Evolutionary conservation across 148 eudicot genomes (phyloP), one percentile per base, ranked within the genome.

Genomic region (Amaranthus cruentus): DNA sequence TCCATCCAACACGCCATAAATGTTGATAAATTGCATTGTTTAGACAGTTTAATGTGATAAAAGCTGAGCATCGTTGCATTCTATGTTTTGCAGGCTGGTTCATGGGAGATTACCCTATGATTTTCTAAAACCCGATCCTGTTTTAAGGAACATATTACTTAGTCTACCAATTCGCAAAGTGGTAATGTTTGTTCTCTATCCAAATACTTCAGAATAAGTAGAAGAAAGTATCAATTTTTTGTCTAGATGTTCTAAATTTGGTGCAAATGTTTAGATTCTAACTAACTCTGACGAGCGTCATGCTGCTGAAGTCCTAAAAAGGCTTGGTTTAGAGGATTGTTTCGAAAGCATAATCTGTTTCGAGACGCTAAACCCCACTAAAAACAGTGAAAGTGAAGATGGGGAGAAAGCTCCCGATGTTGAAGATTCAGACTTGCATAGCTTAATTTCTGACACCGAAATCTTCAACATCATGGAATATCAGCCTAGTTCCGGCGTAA

Each of bases 51-150:
- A 62, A 47, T 65, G 47, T 7, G 7, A 55, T 9, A 7, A 46
- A 55, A 42, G 18, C 14, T n/a, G 2, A 21, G 21, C 51, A 47
- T 56, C 66, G 70, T 65, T 55, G 51, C 6, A 2, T 68, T 53
- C 68, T 21, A n/a, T 72, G 42, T 55, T 80, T 61, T 57, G 50
- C 82, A 93, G 98, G 38, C 83, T 77, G 81, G 98, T 95, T 55
- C 98, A 95, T 79, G 97, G 98, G 66, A 86, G 90, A 81, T 80
- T 95, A 73, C 98, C 97, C 3, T 95, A 91, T 66, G 97, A 88
- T 48, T 66, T 79, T 70, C 82, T 95, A 69, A 91, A 91, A 80
- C 89, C 92, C 4, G 97, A 95, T 69, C 87, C 80, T 15, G 86
- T 88, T 71, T 54, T 95, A 52, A 88, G 85, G 75, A 87, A 62